phyloP scores from a whole-genome alignment of 768 basidiomycete genomes.

The Mrakia gelida region DNA sequence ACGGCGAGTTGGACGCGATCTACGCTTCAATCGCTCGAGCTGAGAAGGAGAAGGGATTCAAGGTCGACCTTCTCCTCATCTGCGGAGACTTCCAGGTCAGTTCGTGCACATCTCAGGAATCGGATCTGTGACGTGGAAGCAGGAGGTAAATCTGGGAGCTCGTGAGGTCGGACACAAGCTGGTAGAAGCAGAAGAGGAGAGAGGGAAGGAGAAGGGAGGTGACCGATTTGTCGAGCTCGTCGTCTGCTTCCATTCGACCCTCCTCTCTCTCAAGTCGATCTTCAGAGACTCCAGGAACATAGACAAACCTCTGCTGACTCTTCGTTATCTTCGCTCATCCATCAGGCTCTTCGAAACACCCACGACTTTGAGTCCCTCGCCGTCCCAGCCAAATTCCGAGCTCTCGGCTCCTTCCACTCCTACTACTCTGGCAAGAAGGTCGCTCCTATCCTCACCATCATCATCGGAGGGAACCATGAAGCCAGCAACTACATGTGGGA shows the following conservation, averaged over 20 bases:
- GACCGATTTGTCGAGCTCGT: background rate
- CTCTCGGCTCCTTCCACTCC: slow-evolving; percentile 72
- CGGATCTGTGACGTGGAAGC: background rate
- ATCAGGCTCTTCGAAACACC: slow-evolving; percentile 76
- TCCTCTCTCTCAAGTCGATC: background rate
- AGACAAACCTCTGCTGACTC: no score
- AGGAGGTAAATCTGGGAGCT: background rate
- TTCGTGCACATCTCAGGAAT: background rate
- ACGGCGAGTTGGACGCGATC: slow-evolving; percentile 84
- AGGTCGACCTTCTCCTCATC: slow-evolving; percentile 78
- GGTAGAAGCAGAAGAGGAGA: background rate
- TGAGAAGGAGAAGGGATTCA: slow-evolving; percentile 59
- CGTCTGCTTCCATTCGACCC: no score
- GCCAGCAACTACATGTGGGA: slow-evolving; percentile 97
- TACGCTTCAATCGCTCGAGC: slow-evolving; percentile 66
- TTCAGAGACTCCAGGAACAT: no score
- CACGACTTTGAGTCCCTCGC: slow-evolving; percentile 85
- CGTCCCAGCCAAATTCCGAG: slow-evolving; percentile 80
- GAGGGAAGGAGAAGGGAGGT: background rate
- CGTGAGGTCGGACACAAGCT: background rate
- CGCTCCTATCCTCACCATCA: slow-evolving; percentile 84
- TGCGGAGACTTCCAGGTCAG: slow-evolving; percentile 80
- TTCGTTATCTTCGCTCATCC: background rate
- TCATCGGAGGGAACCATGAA: slow-evolving; percentile 98
- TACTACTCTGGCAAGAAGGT: slow-evolving; percentile 78